Evolutionary conservation across 768 basidiomycete species (phyloP).

Genomic region (Amanita polypyramis): DNA sequence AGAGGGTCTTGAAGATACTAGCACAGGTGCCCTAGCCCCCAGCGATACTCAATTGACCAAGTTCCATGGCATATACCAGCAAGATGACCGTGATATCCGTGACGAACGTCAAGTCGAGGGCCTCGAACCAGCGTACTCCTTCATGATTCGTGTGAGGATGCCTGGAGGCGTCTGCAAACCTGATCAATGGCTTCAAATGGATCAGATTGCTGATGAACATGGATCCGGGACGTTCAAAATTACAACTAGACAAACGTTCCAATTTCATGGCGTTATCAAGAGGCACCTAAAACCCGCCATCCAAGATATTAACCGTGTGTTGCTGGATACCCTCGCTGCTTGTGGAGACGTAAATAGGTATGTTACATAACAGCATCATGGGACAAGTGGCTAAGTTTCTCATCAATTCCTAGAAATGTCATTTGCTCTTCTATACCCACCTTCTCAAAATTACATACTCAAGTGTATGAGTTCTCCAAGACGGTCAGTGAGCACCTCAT

Average conservation of each 20-base stretch:
- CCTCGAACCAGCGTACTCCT: slow-evolving; percentile 89
- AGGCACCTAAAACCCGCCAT: slow-evolving; percentile 92
- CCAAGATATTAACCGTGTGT: slow-evolving; percentile 83
- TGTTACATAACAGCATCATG: slow-evolving; percentile 10
- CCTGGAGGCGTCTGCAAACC: slow-evolving; percentile 93
- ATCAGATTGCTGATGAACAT: slow-evolving; percentile 92
- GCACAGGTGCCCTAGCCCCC: slow-evolving; percentile 70
- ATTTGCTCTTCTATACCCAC: slow-evolving; percentile 87
- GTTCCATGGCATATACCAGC: slow-evolving; percentile 95
- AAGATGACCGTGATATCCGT: slow-evolving; percentile 97
- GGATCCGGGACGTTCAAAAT: slow-evolving; percentile 93
- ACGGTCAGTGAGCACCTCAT: slow-evolving; percentile 77
- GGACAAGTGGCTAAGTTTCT: neutral
- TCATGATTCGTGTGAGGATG: slow-evolving; percentile 98
- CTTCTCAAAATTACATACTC: slow-evolving; percentile 73
- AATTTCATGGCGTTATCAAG: slow-evolving; percentile 99
- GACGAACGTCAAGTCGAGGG: slow-evolving; percentile 91
- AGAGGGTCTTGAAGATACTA: slow-evolving; percentile 58
- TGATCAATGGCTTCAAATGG: slow-evolving; percentile 90
- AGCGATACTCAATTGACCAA: slow-evolving; percentile 94
- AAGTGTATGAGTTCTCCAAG: slow-evolving; percentile 80
- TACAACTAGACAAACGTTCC: slow-evolving; percentile 96
- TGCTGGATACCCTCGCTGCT: slow-evolving; percentile 94
- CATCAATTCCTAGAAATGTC: slow-evolving; percentile 55
- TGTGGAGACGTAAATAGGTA: slow-evolving; percentile 97